A percentile compares a stretch with the other conserved stretches of the same genome.
phyloP scores from a whole-genome alignment of 805 yeast genomes.

The Candida pseudoglaebosa region DNA sequence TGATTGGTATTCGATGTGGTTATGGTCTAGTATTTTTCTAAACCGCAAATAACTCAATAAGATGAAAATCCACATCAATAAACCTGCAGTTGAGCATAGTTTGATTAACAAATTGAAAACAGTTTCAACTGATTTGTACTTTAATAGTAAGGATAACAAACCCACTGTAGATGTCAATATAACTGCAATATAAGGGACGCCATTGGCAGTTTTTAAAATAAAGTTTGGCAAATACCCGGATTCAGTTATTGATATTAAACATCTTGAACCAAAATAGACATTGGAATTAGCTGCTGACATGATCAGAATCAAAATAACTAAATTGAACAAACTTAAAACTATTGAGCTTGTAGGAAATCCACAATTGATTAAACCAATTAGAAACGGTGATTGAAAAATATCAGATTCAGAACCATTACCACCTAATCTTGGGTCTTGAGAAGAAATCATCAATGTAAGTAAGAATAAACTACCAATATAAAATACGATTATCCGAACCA shows the following conservation, averaged over 20 bases:
- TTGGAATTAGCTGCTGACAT: slow-evolving; percentile 27
- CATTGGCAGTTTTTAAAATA: slow-evolving; percentile 7
- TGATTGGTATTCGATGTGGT: slow-evolving; percentile 60
- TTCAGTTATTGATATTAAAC: slow-evolving; percentile 16
- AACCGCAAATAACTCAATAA: slow-evolving; percentile 16
- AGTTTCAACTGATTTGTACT: slow-evolving; percentile 13
- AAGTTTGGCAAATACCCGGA: slow-evolving; percentile 8
- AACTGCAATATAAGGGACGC: slow-evolving; percentile 19
- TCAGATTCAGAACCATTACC: slow-evolving; percentile 7
- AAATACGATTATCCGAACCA: slow-evolving; percentile 57
- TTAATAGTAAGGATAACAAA: slow-evolving; percentile 16
- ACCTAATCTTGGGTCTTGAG: slow-evolving; percentile 15
- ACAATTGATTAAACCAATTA: slow-evolving; percentile 17
- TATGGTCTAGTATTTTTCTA: slow-evolving; percentile 20
- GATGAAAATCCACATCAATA: slow-evolving; percentile 25
- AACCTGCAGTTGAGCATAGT: slow-evolving; percentile 23
- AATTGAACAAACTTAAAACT: slow-evolving; percentile 16
- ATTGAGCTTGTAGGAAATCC: slow-evolving; percentile 11
- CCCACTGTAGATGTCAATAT: slow-evolving; percentile 18
- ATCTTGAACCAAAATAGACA: slow-evolving; percentile 23
- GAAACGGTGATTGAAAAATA: slow-evolving; percentile 20
- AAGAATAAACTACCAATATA: slow-evolving; percentile 59
- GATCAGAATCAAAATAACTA: slow-evolving; percentile 18
- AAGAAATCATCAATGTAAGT: slow-evolving; percentile 63
- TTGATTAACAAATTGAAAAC: slow-evolving; percentile 17